phyloP scores from a whole-genome alignment of 2,329 filamentous ascomycete genomes.

The Dothiorella sarmentorum region DNA sequence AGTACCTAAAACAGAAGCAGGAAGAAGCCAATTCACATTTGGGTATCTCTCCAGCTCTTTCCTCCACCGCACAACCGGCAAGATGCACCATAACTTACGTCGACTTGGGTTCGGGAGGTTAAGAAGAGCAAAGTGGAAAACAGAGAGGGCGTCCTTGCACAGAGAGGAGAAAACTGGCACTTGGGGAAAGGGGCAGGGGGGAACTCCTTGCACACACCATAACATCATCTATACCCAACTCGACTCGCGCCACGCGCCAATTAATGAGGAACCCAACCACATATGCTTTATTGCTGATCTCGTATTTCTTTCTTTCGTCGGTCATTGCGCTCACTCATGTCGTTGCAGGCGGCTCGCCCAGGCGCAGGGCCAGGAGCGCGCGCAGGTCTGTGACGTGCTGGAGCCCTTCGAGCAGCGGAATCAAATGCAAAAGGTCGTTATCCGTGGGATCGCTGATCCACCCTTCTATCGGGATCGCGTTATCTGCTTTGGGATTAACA shows the following conservation, averaged over 20 bases:
- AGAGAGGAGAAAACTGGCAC: neutral
- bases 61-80: conserved; percentile 10
- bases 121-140: neutral
- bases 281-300: neutral
- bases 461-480: conserved; percentile 97
- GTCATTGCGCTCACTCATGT: conserved; percentile 25
- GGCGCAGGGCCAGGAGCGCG: conserved; percentile 80
- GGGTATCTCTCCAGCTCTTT: conserved; percentile 12
- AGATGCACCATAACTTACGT: conserved; percentile 4
- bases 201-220: conserved; percentile 6
- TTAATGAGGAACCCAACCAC: neutral
- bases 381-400: conserved; percentile 97
- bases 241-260: neutral
- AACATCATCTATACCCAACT: conserved; percentile 5
- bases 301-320: neutral
- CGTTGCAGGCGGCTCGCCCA: conserved; percentile 60
- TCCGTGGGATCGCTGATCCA: conserved; percentile 99
- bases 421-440: conserved; percentile 86
- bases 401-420: conserved; percentile 87
- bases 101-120: neutral
- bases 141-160: neutral
- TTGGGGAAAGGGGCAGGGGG: neutral
- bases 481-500: conserved; percentile 60
- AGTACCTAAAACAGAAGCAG: neutral
- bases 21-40: conserved; percentile 1